Conservation (phyloP, 805 yeast genomes). For the Kodamaea laetipori region DNA sequence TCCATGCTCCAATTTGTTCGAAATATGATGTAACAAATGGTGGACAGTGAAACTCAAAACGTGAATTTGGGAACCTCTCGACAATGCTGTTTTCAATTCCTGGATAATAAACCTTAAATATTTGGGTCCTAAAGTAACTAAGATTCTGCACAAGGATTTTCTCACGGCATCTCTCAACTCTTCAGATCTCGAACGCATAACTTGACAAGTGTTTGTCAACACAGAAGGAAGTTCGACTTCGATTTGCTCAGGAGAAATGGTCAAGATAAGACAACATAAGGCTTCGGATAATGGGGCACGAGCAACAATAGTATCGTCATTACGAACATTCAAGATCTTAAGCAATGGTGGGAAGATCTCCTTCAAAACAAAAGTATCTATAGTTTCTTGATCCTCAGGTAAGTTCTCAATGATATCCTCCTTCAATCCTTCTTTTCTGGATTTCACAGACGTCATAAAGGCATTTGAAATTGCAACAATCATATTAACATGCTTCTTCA, state of each 20-base stretch:
- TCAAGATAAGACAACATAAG: conserved; percentile 62
- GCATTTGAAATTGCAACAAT: conserved; percentile 60
- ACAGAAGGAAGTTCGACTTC: conserved; percentile 73
- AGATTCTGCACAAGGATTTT: conserved; percentile 67
- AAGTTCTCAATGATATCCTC: conserved; percentile 25
- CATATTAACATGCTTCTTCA: conserved; percentile 61
- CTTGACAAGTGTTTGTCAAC: conserved; percentile 84
- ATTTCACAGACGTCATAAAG: conserved; percentile 36
- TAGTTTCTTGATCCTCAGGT: conserved; percentile 28
- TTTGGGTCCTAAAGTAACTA: conserved; percentile 65
- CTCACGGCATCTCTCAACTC: conserved; percentile 87
- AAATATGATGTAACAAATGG: conserved; percentile 59
- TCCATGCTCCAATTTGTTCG: conserved; percentile 55
- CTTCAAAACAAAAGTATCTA: conserved; percentile 46
- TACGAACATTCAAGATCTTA: conserved; percentile 59
- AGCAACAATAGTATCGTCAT: conserved; percentile 74
- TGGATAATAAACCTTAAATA: conserved; percentile 74
- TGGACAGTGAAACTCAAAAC: conserved; percentile 89
- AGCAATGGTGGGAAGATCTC: conserved; percentile 66
- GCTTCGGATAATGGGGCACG: conserved; percentile 86
- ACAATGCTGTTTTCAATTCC: conserved; percentile 76
- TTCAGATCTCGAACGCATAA: conserved; percentile 80
- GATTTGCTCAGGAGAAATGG: conserved; percentile 59
- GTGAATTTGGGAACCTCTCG: conserved; percentile 91
- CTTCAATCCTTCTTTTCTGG: conserved; percentile 16